Evolutionary conservation across 2,329 filamentous ascomycete genomes (phyloP).

Genomic region (Dothiorella sarmentorum): DNA sequence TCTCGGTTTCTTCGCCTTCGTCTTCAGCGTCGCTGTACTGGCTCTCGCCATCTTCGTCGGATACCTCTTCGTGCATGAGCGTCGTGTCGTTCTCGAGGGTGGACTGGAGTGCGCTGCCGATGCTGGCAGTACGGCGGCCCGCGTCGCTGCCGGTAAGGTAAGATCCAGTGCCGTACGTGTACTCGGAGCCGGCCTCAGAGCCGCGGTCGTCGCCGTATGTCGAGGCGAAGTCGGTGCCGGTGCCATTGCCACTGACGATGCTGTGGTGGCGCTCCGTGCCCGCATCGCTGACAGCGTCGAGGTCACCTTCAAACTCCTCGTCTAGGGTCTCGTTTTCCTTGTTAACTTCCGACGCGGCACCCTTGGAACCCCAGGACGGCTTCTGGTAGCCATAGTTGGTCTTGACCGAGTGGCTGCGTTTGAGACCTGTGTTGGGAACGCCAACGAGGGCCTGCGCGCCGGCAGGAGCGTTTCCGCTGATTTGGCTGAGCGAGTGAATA

Average conservation of each 20-base stretch:
- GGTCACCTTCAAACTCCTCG: conserved; percentile 37
- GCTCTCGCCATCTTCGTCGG: conserved; percentile 24
- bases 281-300: conserved; percentile 30
- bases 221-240: conserved; percentile 47
- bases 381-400: conserved; percentile 35
- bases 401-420: conserved; percentile 42
- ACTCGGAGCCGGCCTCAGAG: conserved; percentile 38
- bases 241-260: conserved; percentile 31
- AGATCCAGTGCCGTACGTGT: conserved; percentile 46
- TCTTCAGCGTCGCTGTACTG: conserved; percentile 7
- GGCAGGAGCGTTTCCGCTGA: conserved; percentile 67
- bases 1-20: conserved; percentile 21
- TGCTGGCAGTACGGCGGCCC: conserved; percentile 44
- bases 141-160: conserved; percentile 49
- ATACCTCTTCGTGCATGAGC: conserved; percentile 19
- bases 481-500: conserved; percentile 88
- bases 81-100: conserved; percentile 19
- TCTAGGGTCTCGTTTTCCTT: conserved; percentile 48
- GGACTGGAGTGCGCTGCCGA: conserved; percentile 33
- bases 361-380: conserved; percentile 32
- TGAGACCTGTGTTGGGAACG: conserved; percentile 50
- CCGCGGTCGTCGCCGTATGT: conserved; percentile 46
- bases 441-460: conserved; percentile 29
- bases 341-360: conserved; percentile 28
- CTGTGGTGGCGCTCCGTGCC: conserved; percentile 42